Conservation (phyloP, 2,329 filamentous ascomycete genomes). For the Nakataea oryzae region DNA sequence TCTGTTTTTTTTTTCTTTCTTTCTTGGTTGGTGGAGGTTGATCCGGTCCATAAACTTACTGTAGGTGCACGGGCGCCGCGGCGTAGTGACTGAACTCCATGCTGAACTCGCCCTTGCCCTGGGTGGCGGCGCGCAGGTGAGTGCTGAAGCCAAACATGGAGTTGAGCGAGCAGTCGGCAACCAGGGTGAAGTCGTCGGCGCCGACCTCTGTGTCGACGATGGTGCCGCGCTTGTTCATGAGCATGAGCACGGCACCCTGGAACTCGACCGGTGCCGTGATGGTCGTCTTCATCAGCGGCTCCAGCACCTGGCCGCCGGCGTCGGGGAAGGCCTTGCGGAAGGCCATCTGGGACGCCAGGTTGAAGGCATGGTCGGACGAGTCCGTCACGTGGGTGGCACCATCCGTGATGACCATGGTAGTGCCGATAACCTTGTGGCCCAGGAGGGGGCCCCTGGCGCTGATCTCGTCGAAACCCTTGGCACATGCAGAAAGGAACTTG, state of each 20-base stretch:
- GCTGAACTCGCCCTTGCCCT: conserved; percentile 96
- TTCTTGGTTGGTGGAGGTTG: not conserved
- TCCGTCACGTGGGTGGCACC: conserved; percentile 96
- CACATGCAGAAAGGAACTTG: conserved; percentile 89
- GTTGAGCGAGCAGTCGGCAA: conserved; percentile 87
- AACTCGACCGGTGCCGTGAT: conserved; percentile 95
- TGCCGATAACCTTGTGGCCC: conserved; percentile 84
- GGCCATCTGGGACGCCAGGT: conserved; percentile 85
- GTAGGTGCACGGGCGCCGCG: conserved; percentile 74
- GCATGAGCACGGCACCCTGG: conserved; percentile 87
- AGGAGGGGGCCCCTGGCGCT: conserved; percentile 83
- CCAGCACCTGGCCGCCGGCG: conserved; percentile 73
- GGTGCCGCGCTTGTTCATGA: conserved; percentile 92
- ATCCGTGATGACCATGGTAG: conserved; percentile 87
- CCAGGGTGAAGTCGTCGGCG: conserved; percentile 84
- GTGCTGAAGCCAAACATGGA: conserved; percentile 97
- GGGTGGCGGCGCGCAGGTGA: conserved; percentile 82
- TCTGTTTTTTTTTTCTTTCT: too few species aligned
- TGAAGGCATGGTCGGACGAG: conserved; percentile 95
- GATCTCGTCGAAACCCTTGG: conserved; percentile 81
- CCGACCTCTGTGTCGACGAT: conserved; percentile 95
- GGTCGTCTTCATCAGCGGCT: conserved; percentile 96
- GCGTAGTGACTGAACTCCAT: conserved; percentile 99
- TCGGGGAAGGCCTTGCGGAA: conserved; percentile 89
- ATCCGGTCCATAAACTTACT: conserved; percentile 45